Conservation (phyloP, 331 rosid genomes). For the Cucumis variabilis region DNA sequence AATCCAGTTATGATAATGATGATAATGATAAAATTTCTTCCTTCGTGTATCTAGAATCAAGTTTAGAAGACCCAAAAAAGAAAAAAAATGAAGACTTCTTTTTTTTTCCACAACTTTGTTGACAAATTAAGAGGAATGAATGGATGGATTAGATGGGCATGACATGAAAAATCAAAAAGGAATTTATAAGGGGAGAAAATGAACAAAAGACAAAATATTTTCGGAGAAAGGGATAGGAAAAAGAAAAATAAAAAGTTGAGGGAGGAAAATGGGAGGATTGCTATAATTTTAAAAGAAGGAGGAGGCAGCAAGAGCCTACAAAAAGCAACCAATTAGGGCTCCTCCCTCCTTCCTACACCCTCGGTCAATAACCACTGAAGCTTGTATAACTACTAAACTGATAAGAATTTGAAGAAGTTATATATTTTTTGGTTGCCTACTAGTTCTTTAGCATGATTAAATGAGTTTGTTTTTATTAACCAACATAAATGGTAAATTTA, state of each 20-base stretch:
- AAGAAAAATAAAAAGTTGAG: background rate
- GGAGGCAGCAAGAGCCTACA: slow-evolving; percentile 23
- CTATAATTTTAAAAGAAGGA: background rate
- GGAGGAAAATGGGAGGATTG: background rate
- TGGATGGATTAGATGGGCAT: background rate
- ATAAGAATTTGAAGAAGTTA: too few species aligned
- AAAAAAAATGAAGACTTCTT: background rate
- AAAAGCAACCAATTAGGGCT: slow-evolving; percentile 29
- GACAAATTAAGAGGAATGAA: background rate
- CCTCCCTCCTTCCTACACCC: background rate
- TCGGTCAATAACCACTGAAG: slow-evolving; percentile 20
- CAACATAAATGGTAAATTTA: too few species aligned
- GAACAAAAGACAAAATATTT: background rate
- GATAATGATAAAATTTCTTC: slow-evolving; percentile 13
- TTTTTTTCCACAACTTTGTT: slow-evolving; percentile 9
- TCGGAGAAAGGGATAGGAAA: slow-evolving; percentile 19
- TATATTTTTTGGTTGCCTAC: too few species aligned
- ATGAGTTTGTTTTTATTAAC: too few species aligned
- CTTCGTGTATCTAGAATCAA: background rate
- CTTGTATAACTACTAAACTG: too few species aligned
- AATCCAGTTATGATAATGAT: too few species aligned
- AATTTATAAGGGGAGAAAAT: background rate
- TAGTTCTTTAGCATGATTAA: too few species aligned
- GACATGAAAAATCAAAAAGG: background rate
- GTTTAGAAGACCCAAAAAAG: background rate